phyloP scores from a whole-genome alignment of 2,329 filamentous ascomycete genomes.

The Fusarium robinianum region DNA sequence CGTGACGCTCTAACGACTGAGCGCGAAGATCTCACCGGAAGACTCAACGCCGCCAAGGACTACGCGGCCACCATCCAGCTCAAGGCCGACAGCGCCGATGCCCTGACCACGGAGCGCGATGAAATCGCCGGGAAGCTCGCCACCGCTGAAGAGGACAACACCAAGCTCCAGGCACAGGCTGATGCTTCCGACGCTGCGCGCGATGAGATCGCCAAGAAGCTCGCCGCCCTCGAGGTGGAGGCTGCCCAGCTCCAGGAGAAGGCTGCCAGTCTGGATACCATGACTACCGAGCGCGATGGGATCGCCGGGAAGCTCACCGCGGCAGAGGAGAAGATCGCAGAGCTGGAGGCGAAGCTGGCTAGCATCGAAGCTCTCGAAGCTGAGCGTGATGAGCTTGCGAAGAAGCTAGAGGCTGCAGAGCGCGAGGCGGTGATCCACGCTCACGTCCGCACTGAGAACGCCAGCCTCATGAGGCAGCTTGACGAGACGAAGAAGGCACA shows the following conservation, averaged over 20 bases:
- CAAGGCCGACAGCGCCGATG: too few species aligned
- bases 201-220: conserved; percentile 32
- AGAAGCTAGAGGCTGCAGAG: conserved; percentile 31
- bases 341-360: conserved; percentile 16
- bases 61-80: too few species aligned
- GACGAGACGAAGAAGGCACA: conserved; percentile 31
- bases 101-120: conserved; percentile 20
- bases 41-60: too few species aligned
- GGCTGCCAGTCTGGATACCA: conserved; percentile 14
- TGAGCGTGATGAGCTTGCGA: conserved; percentile 22
- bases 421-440: conserved; percentile 28
- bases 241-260: conserved; percentile 23
- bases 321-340: conserved; percentile 14
- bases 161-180: conserved; percentile 12
- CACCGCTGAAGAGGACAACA: conserved; percentile 16
- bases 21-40: too few species aligned
- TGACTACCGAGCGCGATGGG: conserved; percentile 25
- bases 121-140: conserved; percentile 28
- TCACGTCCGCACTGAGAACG: conserved; percentile 32
- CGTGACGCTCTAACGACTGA: too few species aligned
- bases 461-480: conserved; percentile 31
- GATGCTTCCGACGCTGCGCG: conserved; percentile 12
- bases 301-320: conserved; percentile 21
- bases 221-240: conserved; percentile 23
- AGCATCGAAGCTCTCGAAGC: conserved; percentile 15